Conservation (phyloP, 306 rosid species). For the Vigna unguiculata region DNA sequence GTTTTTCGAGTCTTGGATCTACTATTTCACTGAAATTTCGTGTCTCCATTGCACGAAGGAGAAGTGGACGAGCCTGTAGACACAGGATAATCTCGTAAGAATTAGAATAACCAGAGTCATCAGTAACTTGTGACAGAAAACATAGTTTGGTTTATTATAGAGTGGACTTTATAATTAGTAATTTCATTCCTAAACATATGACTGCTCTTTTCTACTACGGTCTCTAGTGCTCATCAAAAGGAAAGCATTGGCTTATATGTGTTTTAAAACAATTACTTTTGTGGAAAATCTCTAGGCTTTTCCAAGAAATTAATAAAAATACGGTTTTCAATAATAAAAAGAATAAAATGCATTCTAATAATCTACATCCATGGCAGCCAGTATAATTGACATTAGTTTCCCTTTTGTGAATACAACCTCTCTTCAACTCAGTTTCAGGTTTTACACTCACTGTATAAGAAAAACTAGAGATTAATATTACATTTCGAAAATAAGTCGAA, state of each 20-base stretch:
- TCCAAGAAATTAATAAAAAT: neutral
- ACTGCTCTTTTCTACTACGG: neutral
- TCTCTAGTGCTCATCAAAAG: conserved; percentile 18
- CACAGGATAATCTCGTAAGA: conserved; percentile 34
- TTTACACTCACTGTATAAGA: too few relatives aligned
- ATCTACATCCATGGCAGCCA: too few relatives aligned
- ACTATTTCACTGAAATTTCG: conserved; percentile 59
- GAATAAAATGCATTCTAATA: neutral
- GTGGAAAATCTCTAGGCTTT: neutral
- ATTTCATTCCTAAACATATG: neutral
- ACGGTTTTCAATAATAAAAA: neutral
- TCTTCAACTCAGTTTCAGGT: too few relatives aligned
- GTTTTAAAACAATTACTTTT: neutral
- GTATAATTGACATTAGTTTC: too few relatives aligned
- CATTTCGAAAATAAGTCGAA: conserved; percentile 2
- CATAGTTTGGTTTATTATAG: neutral
- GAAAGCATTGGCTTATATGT: neutral
- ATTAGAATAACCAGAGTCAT: conserved; percentile 15
- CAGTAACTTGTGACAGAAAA: neutral
- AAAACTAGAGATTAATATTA: too few relatives aligned
- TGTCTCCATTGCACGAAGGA: conserved; percentile 71
- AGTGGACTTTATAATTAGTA: neutral
- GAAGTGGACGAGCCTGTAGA: conserved; percentile 88
- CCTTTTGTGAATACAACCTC: too few relatives aligned
- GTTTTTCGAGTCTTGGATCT: conserved; percentile 75